Conservation (phyloP, 352 stramenopile species). For the Globisporangium radiosum region DNA sequence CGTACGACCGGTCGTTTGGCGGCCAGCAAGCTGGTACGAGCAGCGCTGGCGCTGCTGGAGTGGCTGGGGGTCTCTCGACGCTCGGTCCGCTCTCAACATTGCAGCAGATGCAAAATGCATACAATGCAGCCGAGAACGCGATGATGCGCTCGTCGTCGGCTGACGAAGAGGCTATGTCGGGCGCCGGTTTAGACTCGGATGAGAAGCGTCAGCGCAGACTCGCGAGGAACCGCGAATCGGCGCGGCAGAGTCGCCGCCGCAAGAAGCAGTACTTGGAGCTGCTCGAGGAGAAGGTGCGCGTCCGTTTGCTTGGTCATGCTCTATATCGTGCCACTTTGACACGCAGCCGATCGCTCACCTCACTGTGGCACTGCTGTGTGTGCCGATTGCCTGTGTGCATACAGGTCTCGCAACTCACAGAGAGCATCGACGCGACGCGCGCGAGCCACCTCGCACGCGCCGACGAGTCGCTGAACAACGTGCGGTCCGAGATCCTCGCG, state of each 20-base stretch:
- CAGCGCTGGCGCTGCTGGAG: slow-evolving; percentile 3
- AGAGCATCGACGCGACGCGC: slow-evolving; percentile 79
- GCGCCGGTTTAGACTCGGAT: slow-evolving; percentile 46
- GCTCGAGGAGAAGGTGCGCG: slow-evolving; percentile 74
- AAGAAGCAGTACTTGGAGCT: slow-evolving; percentile 89
- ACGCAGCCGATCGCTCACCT: not conserved
- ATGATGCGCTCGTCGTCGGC: slow-evolving; percentile 43
- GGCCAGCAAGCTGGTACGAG: slow-evolving; percentile 5
- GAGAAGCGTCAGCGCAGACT: slow-evolving; percentile 77
- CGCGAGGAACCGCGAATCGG: slow-evolving; percentile 83
- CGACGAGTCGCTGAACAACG: slow-evolving; percentile 68
- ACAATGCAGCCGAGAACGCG: slow-evolving; percentile 43
- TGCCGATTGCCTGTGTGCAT: not conserved
- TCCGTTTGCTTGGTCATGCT: not conserved
- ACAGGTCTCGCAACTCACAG: slow-evolving; percentile 79
- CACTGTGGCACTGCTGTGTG: too few relatives aligned
- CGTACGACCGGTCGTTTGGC: slow-evolving; percentile 33
- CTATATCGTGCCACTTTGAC: not conserved
- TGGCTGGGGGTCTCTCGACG: slow-evolving; percentile 4
- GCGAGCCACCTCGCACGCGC: slow-evolving; percentile 69
- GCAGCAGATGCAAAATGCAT: slow-evolving; percentile 40
- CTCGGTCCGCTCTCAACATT: slow-evolving; percentile 24
- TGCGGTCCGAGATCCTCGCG: slow-evolving; percentile 71
- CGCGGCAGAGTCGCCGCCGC: slow-evolving; percentile 77
- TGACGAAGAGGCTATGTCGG: slow-evolving; percentile 42